phyloP scores from a whole-genome alignment of 169 alveolate genomes.

The Cryptosporidium sp. region DNA sequence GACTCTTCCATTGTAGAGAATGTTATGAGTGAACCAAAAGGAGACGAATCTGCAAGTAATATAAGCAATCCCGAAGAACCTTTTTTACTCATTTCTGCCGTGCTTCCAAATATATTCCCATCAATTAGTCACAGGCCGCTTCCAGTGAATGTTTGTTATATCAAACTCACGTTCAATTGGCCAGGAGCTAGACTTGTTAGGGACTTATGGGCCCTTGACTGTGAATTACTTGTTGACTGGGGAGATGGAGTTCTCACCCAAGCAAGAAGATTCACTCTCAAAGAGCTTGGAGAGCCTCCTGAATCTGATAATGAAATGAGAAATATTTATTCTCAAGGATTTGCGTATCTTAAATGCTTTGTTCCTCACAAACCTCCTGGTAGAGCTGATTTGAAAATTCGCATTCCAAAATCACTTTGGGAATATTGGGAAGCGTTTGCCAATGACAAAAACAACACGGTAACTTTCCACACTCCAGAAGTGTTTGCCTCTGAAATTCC shows the following conservation, averaged over 20 bases:
- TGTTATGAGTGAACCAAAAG: slow-evolving; percentile 72
- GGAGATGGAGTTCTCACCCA: slow-evolving; percentile 81
- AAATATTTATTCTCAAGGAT: slow-evolving; percentile 81
- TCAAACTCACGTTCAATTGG: slow-evolving; percentile 78
- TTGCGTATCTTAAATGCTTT: slow-evolving; percentile 80
- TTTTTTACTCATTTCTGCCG: slow-evolving; percentile 77
- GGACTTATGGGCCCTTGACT: slow-evolving; percentile 80
- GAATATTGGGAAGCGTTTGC: slow-evolving; percentile 83
- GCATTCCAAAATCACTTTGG: slow-evolving; percentile 82
- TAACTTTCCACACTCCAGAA: slow-evolving; percentile 53
- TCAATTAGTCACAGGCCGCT: slow-evolving; percentile 66
- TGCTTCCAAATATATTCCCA: slow-evolving; percentile 77
- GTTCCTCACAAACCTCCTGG: slow-evolving; percentile 79
- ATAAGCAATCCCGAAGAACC: slow-evolving; percentile 76
- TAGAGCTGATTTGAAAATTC: slow-evolving; percentile 77
- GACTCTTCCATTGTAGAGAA: slow-evolving; percentile 76
- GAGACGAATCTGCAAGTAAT: not conserved
- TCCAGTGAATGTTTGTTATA: slow-evolving; percentile 79
- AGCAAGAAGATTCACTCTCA: slow-evolving; percentile 79
- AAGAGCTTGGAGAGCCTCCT: slow-evolving; percentile 76
- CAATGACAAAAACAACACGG: slow-evolving; percentile 64
- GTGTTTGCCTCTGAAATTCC: slow-evolving; percentile 76
- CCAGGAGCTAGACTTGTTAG: slow-evolving; percentile 81
- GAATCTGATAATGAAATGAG: slow-evolving; percentile 78
- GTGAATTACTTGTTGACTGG: slow-evolving; percentile 83